phyloP scores from a whole-genome alignment of 108 stramenopile genomes.

The Aurantiochytrium sp. region DNA sequence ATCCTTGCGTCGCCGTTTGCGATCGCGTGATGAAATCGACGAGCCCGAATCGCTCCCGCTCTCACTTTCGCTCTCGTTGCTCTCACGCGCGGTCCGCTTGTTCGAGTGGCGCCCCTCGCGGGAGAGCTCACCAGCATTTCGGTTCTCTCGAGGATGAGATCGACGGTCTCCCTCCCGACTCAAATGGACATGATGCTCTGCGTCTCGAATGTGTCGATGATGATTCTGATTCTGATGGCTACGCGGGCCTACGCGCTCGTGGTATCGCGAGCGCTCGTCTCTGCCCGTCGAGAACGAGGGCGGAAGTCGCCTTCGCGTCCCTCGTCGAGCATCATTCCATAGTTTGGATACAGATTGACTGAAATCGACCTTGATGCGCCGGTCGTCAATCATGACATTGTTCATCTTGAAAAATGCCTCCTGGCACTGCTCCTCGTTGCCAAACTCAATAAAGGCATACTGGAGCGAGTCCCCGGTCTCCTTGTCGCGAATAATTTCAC shows the following conservation, averaged over 20 bases:
- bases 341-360: conserved; percentile 90
- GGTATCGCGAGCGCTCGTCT: background rate
- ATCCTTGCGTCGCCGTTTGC: background rate
- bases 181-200: too few species aligned
- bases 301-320: background rate
- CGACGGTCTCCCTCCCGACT: too few species aligned
- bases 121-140: background rate
- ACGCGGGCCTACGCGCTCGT: too few species aligned
- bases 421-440: conserved; percentile 65
- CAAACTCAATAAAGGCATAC: conserved; percentile 95
- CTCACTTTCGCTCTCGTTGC: background rate
- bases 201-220: too few species aligned
- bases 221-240: too few species aligned
- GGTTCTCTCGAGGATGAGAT: background rate
- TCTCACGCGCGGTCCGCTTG: background rate
- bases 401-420: conserved; percentile 99
- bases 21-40: background rate
- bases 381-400: conserved; percentile 93
- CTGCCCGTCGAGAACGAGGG: background rate
- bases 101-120: background rate
- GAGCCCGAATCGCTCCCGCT: background rate
- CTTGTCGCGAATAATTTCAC: conserved; percentile 87
- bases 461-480: conserved; percentile 85
- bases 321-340: conserved; percentile 53
- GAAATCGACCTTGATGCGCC: conserved; percentile 82